Evolutionary conservation across 371 early-diverging fungal genomes (phyloP).

Genomic region (Mortierella sp.): DNA sequence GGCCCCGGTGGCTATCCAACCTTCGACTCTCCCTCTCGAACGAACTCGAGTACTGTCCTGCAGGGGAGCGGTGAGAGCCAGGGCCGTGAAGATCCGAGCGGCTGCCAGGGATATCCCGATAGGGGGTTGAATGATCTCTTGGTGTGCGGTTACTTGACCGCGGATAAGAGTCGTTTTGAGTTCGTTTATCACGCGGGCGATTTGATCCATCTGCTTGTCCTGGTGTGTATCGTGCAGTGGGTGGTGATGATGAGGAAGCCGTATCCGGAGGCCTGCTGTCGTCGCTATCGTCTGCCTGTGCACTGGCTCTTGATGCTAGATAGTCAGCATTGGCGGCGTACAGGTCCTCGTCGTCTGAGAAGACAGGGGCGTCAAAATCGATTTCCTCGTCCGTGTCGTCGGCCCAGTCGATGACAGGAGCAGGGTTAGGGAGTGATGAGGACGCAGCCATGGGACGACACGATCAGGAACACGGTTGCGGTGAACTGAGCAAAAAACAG

Average conservation of each 20-base stretch:
- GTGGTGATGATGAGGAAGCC: constrained; percentile 2
- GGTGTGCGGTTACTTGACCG: constrained; percentile 25
- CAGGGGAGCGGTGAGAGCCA: neutral
- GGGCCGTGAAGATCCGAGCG: neutral
- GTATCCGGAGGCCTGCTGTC: neutral
- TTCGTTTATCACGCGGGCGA: constrained; percentile 23
- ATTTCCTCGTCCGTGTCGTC: constrained; percentile 53
- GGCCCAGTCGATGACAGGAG: constrained; percentile 45
- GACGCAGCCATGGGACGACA: constrained; percentile 22
- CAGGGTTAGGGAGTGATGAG: constrained; percentile 27
- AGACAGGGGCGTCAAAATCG: constrained; percentile 52
- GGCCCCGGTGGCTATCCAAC: constrained; percentile 18
- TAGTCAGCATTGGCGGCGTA: constrained; percentile 3
- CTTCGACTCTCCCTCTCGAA: constrained; percentile 14
- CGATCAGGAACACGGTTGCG: neutral
- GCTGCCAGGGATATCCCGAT: constrained; percentile 14
- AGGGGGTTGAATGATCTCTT: constrained; percentile 7
- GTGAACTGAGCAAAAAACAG: too few relatives aligned
- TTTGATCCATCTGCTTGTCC: constrained; percentile 33
- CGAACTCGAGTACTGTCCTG: too few relatives aligned
- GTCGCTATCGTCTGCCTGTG: neutral
- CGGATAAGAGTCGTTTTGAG: constrained; percentile 24
- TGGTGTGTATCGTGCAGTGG: constrained; percentile 22
- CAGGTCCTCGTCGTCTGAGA: constrained; percentile 52
- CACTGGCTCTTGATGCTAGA: neutral